Conservation (phyloP, 495 filamentous ascomycete genomes). For the Tetracladium setigerum region DNA sequence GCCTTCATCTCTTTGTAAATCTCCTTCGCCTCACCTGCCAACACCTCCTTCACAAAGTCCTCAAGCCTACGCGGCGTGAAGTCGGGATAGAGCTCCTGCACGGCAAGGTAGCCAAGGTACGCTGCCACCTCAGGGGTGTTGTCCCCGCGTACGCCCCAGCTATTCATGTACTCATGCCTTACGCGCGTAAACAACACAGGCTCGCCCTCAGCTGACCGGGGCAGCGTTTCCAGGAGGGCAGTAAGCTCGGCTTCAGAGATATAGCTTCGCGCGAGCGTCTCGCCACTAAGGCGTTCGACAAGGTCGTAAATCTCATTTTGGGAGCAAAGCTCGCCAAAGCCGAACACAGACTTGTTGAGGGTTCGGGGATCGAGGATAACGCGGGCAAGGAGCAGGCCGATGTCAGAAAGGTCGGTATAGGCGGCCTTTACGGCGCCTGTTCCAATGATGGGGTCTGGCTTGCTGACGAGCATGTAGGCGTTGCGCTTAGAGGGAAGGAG, state of each 20-base stretch:
- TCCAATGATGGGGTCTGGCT: conserved; percentile 40
- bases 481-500: conserved; percentile 44
- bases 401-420: conserved; percentile 48
- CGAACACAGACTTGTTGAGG: conserved; percentile 49
- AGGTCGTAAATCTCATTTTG: conserved; percentile 42
- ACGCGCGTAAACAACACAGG: too few relatives aligned
- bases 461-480: conserved; percentile 32
- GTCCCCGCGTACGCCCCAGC: conserved; percentile 46
- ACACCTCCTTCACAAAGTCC: conserved; percentile 14
- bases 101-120: conserved; percentile 50
- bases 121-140: conserved; percentile 49
- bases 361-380: conserved; percentile 49
- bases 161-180: conserved; percentile 47
- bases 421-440: conserved; percentile 41
- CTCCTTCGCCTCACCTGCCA: too few relatives aligned
- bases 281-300: conserved; percentile 45
- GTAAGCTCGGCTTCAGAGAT: too few relatives aligned
- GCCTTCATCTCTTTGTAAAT: too few relatives aligned
- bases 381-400: conserved; percentile 47
- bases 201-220: too few relatives aligned
- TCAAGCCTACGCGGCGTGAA: conserved; percentile 34
- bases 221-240: too few relatives aligned
- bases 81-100: conserved; percentile 51
- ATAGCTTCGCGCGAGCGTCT: conserved; percentile 41
- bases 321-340: conserved; percentile 40